Conservation (phyloP, 1,139 yeast genomes). For the Petasospora rhodanensis region DNA sequence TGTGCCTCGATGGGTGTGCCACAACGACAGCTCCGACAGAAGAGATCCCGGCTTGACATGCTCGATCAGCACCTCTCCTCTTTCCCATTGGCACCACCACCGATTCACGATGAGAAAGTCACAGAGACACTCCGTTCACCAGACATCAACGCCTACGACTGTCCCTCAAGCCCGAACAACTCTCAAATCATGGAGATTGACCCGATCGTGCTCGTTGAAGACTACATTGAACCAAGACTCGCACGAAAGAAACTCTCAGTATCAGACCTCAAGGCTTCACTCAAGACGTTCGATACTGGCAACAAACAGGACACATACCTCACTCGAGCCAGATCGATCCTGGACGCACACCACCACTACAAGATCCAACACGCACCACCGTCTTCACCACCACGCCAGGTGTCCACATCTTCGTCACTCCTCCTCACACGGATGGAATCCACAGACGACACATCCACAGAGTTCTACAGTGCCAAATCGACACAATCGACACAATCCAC, state of each 20-base stretch:
- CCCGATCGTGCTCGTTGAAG: constrained; percentile 50
- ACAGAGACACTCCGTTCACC: constrained; percentile 26
- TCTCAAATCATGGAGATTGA: constrained; percentile 30
- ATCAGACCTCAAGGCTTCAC: constrained; percentile 25
- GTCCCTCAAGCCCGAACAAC: constrained; percentile 3
- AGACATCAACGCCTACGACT: constrained; percentile 18
- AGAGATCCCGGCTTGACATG: constrained; percentile 52
- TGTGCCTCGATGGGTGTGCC: too few relatives aligned
- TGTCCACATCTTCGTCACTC: background rate
- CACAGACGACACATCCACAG: background rate
- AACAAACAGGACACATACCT: constrained; percentile 6
- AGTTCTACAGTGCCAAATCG: constrained; percentile 8
- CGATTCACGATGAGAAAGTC: constrained; percentile 19
- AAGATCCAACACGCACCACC: too few relatives aligned
- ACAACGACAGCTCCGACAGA: constrained; percentile 11
- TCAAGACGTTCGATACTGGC: constrained; percentile 10
- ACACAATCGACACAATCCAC: too few relatives aligned
- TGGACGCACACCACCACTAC: constrained; percentile 4
- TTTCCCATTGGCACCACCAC: constrained; percentile 60
- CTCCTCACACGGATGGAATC: too few relatives aligned
- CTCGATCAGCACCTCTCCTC: constrained; percentile 64
- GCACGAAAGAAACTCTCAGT: constrained; percentile 25
- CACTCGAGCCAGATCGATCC: constrained; percentile 11
- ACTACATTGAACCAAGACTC: constrained; percentile 34
- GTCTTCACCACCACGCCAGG: too few relatives aligned